Evolutionary conservation across 768 basidiomycete species (phyloP), one percentile per base, ranked within the genome.

Genomic region (Fibroporia radiculosa): DNA sequence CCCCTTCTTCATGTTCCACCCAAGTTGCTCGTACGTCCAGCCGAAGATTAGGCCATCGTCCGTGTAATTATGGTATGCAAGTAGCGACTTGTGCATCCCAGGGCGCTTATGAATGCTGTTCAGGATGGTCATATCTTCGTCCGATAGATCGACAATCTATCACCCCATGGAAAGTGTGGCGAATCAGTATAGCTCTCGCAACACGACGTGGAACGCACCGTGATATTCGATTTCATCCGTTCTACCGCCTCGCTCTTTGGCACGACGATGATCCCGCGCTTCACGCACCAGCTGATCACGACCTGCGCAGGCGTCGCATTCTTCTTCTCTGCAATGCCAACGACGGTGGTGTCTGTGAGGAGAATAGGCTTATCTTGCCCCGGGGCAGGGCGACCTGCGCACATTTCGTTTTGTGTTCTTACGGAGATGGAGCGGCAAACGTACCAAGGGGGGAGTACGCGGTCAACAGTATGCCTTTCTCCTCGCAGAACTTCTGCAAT

Each of bases 71-170:
- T 60, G 57, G 42, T 59, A 58, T 1, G 24, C 42, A 8, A 61
- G 28, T 20, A 64, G 43, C 10, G 64, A 67, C 34, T 60, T 64
- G 52, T 75, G 62, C 70, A 72, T 66, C 10, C 56, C 62, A 3
- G 67, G 60, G 4, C 71, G 75, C 64, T 81, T 75, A 61, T 82
- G 71, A 33, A 86, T 78, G 18, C 55, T 62, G 23, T 77, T 65
- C 29, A 88, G 68, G 51, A 77, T 69, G 22, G 62, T 50, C 37
- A 88, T 69, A 39, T 86, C 84, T 36, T 75, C 78, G 6, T 71
- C 66, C 7, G 72, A 70, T 41, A 86, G 67, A 51, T 82, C 72
- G 45, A 86, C 33, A 64, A 58, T 62, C 88, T 89, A 48, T 64
- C n/a, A n/a, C n/a, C n/a, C n/a, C n/a, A n/a, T n/a, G n/a, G n/a